A percentile compares a stretch with the other conserved stretches of the same genome.
Evolutionary conservation across 1,284 basidiomycete species (phyloP).

Genomic region (Cryptococcus hybrid): DNA sequence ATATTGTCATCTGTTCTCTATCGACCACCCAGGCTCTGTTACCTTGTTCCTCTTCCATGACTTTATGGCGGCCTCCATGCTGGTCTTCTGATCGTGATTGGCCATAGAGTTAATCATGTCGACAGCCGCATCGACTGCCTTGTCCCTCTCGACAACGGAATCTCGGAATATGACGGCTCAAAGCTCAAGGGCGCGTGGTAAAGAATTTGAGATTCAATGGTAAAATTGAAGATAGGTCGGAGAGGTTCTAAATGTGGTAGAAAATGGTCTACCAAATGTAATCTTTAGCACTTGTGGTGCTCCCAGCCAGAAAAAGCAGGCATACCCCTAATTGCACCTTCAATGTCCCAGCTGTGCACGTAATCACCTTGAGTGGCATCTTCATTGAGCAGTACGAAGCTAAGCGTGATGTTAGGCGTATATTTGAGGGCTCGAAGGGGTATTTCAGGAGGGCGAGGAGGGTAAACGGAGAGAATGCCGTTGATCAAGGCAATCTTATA

Average conservation of each 20-base stretch:
- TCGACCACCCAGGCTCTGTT: slow-evolving; percentile 60
- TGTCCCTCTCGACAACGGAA: slow-evolving; percentile 11
- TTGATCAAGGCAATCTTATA: slow-evolving; percentile 50
- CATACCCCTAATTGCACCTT: slow-evolving; percentile 63
- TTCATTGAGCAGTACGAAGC: slow-evolving; percentile 70
- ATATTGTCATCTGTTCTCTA: slow-evolving; percentile 79
- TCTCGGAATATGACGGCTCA: slow-evolving; percentile 49
- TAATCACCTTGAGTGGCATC: slow-evolving; percentile 67
- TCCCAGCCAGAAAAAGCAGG: slow-evolving; percentile 11
- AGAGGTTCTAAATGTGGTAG: slow-evolving; percentile 64
- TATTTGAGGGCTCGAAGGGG: slow-evolving; percentile 57
- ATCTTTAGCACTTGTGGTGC: not conserved
- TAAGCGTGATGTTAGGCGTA: slow-evolving; percentile 63
- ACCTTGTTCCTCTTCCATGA: slow-evolving; percentile 15
- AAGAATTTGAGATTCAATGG: slow-evolving; percentile 89
- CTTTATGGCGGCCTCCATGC: slow-evolving; percentile 4
- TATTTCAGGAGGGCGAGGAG: slow-evolving; percentile 20
- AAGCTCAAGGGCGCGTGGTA: slow-evolving; percentile 89
- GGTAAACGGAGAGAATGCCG: slow-evolving; percentile 53
- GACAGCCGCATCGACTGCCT: not conserved
- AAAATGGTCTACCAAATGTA: slow-evolving; percentile 60
- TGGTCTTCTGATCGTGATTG: not conserved
- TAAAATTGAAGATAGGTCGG: slow-evolving; percentile 76
- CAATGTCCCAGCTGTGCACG: slow-evolving; percentile 69
- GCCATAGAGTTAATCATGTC: not conserved